Conservation (phyloP, 2,329 filamentous ascomycete genomes). For the Parafenestella ontariensis region DNA sequence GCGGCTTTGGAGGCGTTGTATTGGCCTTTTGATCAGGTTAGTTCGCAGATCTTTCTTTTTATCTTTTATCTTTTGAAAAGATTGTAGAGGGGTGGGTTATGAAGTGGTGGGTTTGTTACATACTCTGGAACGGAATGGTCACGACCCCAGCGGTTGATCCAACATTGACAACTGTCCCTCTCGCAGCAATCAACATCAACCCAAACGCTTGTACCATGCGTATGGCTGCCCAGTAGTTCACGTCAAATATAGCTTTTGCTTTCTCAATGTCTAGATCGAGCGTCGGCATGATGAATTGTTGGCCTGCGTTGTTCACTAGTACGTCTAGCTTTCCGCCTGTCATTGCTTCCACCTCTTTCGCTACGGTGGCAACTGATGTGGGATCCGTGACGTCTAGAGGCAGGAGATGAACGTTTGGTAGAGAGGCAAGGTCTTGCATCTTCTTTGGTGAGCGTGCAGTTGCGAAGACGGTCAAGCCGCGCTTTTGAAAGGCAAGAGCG, state of each 20-base stretch:
- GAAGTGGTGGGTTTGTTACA: background rate
- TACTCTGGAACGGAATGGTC: background rate
- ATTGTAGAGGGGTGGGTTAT: constrained; percentile 11
- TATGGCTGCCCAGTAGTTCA: background rate
- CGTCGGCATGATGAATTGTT: background rate
- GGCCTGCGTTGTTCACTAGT: constrained; percentile 62
- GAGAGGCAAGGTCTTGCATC: background rate
- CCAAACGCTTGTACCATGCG: background rate
- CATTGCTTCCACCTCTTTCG: background rate
- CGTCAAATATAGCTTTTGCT: background rate
- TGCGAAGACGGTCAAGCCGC: constrained; percentile 29
- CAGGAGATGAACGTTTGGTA: background rate
- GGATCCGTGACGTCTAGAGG: constrained; percentile 6
- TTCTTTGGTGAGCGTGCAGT: constrained; percentile 10
- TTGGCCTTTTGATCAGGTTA: background rate
- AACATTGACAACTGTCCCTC: background rate
- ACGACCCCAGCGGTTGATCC: background rate
- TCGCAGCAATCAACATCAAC: background rate
- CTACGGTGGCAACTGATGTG: constrained; percentile 1
- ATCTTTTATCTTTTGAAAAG: no score
- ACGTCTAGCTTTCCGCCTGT: constrained; percentile 57
- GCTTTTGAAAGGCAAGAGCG: constrained; percentile 60
- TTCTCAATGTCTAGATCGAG: background rate
- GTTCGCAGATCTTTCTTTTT: constrained; percentile 21
- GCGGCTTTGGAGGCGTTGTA: constrained; percentile 67